A percentile compares a stretch with the other conserved stretches of the same genome.
phyloP scores from a whole-genome alignment of 768 basidiomycete species.

The Phanerochaete carnosa region DNA sequence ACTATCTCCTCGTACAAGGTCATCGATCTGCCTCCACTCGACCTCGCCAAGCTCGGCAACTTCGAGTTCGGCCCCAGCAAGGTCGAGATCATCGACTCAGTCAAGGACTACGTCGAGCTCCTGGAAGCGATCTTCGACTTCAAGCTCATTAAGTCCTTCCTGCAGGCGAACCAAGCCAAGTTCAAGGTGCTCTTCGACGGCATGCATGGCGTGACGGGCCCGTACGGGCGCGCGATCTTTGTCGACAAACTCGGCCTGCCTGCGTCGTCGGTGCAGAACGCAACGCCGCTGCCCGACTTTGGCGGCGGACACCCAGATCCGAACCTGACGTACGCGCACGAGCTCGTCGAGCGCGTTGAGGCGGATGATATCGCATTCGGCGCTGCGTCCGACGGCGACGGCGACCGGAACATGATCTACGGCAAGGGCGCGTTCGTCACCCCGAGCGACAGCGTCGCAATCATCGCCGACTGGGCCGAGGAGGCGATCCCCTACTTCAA shows the following conservation, averaged over 20 bases:
- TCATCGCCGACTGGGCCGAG: constrained; percentile 94
- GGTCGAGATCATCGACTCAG: constrained; percentile 92
- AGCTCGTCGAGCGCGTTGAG: constrained; percentile 91
- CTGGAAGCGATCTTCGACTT: constrained; percentile 95
- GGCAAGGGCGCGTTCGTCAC: constrained; percentile 98
- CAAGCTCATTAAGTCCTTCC: constrained; percentile 84
- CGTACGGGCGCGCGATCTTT: constrained; percentile 89
- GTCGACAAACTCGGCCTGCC: constrained; percentile 80
- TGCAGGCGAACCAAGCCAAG: constrained; percentile 60
- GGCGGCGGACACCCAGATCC: constrained; percentile 98
- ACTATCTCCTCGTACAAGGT: constrained; percentile 82
- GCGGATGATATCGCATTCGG: constrained; percentile 83
- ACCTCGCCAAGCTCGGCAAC: constrained; percentile 81
- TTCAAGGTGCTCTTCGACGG: constrained; percentile 95
- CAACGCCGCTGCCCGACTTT: constrained; percentile 89
- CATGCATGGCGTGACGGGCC: constrained; percentile 94
- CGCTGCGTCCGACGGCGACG: constrained; percentile 96
- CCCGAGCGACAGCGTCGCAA: constrained; percentile 95
- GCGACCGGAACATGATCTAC: constrained; percentile 99
- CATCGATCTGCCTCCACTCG: constrained; percentile 71
- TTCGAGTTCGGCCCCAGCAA: constrained; percentile 77
- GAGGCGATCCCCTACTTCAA: constrained; percentile 91
- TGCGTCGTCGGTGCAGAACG: constrained; percentile 83
- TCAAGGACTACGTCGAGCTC: constrained; percentile 80
- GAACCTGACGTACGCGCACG: constrained; percentile 95